Conservation (phyloP, 352 stramenopile species). For the Globisporangium emineosum region DNA sequence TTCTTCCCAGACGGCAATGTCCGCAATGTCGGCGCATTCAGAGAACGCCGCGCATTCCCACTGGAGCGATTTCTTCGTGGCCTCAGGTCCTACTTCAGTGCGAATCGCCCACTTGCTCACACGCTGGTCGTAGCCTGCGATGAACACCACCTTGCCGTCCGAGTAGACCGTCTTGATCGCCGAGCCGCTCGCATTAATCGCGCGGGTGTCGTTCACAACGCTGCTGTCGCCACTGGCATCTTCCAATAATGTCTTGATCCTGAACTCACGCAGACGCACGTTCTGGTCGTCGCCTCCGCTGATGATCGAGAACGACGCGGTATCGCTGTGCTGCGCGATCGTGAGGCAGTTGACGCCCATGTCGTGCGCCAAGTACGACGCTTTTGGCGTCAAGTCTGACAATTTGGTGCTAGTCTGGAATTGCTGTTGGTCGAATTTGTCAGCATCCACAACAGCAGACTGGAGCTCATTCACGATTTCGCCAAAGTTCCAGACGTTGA, state of each 20-base stretch:
- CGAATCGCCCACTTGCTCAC: constrained; percentile 65
- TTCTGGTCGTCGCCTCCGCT: constrained; percentile 84
- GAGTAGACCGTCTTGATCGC: constrained; percentile 72
- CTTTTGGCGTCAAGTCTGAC: constrained; percentile 32
- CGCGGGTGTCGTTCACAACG: constrained; percentile 27
- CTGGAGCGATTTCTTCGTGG: constrained; percentile 21
- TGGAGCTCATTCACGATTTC: constrained; percentile 24
- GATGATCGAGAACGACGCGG: constrained; percentile 47
- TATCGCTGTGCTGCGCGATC: constrained; percentile 21
- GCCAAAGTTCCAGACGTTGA: constrained; percentile 73
- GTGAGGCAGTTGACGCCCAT: constrained; percentile 81
- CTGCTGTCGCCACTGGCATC: constrained; percentile 11
- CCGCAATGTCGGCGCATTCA: constrained; percentile 80
- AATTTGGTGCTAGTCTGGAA: constrained; percentile 12
- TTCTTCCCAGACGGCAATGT: constrained; percentile 37
- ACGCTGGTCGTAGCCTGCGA: constrained; percentile 83
- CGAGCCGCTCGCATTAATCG: constrained; percentile 72
- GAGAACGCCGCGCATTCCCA: constrained; percentile 66
- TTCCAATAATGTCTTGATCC: constrained; percentile 23
- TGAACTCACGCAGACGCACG: constrained; percentile 43
- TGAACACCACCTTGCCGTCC: constrained; percentile 44
- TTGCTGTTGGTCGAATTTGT: neutral
- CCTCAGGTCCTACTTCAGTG: neutral
- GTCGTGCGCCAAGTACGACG: constrained; percentile 73
- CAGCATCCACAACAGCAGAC: neutral